These are phyloP conservation scores for Stephania cephalantha DNA, from an alignment of 164 flowering plant genomes.

Conservation along the genomic window DNA sequence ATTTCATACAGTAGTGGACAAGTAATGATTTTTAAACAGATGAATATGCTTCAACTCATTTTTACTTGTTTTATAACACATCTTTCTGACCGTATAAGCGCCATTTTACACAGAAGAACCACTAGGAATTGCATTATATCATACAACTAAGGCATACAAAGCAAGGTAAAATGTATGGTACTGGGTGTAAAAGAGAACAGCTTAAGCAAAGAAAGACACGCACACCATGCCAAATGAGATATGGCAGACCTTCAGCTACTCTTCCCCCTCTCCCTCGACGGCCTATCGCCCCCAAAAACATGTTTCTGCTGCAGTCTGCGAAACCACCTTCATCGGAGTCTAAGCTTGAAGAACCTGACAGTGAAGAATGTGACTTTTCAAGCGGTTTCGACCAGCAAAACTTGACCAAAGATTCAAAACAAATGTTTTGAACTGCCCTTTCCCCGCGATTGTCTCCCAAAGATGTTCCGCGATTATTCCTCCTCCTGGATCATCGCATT, in stretches of 20 bases:
- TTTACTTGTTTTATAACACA: not conserved
- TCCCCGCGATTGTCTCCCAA: conserved; percentile 75
- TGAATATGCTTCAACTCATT: not conserved
- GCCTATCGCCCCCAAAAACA: not conserved
- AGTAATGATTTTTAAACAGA: no score
- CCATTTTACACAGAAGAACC: not conserved
- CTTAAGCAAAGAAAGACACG: not conserved
- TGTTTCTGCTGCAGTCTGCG: not conserved
- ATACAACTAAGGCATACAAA: not conserved
- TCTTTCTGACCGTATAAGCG: not conserved
- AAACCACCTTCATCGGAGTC: not conserved
- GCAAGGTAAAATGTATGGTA: not conserved
- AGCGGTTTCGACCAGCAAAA: conserved; percentile 53
- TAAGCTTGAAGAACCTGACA: conserved; percentile 75
- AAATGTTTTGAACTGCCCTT: conserved; percentile 60
- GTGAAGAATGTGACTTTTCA: conserved; percentile 67
- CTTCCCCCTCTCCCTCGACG: not conserved
- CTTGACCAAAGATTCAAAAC: conserved; percentile 62
- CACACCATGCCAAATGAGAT: not conserved
- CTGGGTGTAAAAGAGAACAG: not conserved
- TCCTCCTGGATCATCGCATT: conserved; percentile 19
- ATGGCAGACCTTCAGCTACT: not conserved
- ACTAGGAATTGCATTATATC: not conserved
- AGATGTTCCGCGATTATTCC: conserved; percentile 33
- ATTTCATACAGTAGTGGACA: no score